Evolutionary conservation across 1,284 basidiomycete species (phyloP).

Genomic region (Malassezia equina): DNA sequence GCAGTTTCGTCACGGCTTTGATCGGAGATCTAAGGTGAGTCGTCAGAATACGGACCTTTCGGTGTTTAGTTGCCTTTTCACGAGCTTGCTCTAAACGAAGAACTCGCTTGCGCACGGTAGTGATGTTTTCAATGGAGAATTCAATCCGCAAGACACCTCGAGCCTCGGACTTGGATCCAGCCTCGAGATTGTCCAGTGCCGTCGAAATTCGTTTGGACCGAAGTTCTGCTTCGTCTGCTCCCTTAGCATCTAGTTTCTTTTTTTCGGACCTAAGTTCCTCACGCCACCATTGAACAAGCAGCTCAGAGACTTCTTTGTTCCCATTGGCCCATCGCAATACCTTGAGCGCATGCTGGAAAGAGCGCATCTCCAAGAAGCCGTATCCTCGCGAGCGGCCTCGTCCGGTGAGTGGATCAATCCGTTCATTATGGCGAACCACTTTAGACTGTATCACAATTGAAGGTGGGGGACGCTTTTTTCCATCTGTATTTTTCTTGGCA

Average conservation of each 20-base stretch:
- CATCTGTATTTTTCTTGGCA: slow-evolving; percentile 22
- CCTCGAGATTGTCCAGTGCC: slow-evolving; percentile 26
- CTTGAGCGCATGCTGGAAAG: slow-evolving; percentile 77
- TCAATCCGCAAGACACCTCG: slow-evolving; percentile 42
- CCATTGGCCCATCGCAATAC: slow-evolving; percentile 91
- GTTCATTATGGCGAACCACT: slow-evolving; percentile 74
- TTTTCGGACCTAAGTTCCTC: slow-evolving; percentile 33
- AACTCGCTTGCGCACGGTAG: slow-evolving; percentile 34
- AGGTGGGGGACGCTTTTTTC: slow-evolving; percentile 52
- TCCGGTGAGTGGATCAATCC: slow-evolving; percentile 74
- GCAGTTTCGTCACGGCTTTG: not conserved
- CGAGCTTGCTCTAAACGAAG: slow-evolving; percentile 26
- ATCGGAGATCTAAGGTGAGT: not conserved
- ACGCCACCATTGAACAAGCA: slow-evolving; percentile 33
- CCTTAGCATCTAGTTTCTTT: slow-evolving; percentile 21
- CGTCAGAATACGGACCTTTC: slow-evolving; percentile 11
- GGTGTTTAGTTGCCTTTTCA: slow-evolving; percentile 20
- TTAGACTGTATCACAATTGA: slow-evolving; percentile 70
- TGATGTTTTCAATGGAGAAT: slow-evolving; percentile 44
- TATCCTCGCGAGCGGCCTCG: slow-evolving; percentile 83
- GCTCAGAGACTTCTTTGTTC: slow-evolving; percentile 51
- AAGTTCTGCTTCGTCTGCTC: slow-evolving; percentile 21
- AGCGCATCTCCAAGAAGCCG: slow-evolving; percentile 83
- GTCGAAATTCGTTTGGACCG: slow-evolving; percentile 28
- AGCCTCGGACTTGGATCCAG: slow-evolving; percentile 26